phyloP scores from a whole-genome alignment of 2,329 filamentous ascomycete species.

The Epichloe typhina region DNA sequence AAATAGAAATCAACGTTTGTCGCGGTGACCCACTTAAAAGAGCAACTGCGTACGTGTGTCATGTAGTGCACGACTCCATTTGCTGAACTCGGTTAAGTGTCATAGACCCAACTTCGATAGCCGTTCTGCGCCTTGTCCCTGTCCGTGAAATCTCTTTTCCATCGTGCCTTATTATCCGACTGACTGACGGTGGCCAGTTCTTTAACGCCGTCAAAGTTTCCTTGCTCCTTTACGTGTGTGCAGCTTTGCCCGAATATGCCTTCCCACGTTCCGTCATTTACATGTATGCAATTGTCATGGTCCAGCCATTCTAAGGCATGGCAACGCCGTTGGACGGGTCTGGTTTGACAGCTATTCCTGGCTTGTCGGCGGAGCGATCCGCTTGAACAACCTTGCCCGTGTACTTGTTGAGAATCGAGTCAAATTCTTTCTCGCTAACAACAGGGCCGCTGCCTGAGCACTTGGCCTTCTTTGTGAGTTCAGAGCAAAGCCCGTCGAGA shows the following conservation, averaged over 20 bases:
- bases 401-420: slow-evolving; percentile 58
- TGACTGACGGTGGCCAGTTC: not conserved
- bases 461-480: slow-evolving; percentile 89
- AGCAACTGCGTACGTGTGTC: no score
- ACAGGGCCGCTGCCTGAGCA: slow-evolving; percentile 86
- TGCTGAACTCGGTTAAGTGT: not conserved
- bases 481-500: slow-evolving; percentile 81
- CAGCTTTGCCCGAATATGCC: not conserved
- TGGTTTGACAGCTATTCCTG: slow-evolving; percentile 44
- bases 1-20: no score
- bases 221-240: not conserved
- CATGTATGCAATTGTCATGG: not conserved
- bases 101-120: not conserved
- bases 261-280: not conserved
- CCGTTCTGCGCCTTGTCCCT: not conserved
- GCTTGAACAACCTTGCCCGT: slow-evolving; percentile 31
- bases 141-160: not conserved
- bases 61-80: no score
- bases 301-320: slow-evolving; percentile 2
- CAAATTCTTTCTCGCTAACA: slow-evolving; percentile 79
- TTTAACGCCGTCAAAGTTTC: not conserved
- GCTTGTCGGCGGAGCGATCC: slow-evolving; percentile 25
- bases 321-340: slow-evolving; percentile 10
- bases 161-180: not conserved
- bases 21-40: no score